phyloP scores from a whole-genome alignment of 2,329 filamentous ascomycete species.

The Fonsecaea erecta region DNA sequence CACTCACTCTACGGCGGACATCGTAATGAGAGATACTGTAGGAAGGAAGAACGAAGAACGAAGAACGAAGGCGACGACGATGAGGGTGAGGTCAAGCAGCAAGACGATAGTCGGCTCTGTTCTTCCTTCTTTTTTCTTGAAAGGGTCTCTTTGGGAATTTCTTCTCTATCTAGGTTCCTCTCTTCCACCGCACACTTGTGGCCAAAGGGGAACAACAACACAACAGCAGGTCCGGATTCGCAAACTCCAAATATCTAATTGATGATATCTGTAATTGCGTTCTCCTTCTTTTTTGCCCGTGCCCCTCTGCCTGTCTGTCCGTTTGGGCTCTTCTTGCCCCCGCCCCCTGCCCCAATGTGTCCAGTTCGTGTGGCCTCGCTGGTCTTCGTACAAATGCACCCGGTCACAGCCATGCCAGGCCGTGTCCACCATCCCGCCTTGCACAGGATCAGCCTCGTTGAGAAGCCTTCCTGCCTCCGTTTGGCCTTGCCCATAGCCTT shows the following conservation, averaged over 20 bases:
- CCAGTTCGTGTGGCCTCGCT: not conserved
- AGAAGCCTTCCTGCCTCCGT: not conserved
- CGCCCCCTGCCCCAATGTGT: slow-evolving; percentile 1
- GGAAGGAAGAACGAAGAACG: too few relatives aligned
- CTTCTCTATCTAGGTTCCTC: too few relatives aligned
- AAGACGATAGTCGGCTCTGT: too few relatives aligned
- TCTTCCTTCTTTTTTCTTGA: too few relatives aligned
- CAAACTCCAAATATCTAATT: not conserved
- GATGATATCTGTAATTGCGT: not conserved
- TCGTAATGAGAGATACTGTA: too few relatives aligned
- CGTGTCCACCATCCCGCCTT: not conserved
- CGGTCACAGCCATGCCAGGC: not conserved
- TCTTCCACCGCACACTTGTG: too few relatives aligned
- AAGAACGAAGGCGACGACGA: too few relatives aligned
- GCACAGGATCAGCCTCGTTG: not conserved
- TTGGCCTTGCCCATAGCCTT: not conserved
- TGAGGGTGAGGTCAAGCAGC: too few relatives aligned
- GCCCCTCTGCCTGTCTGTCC: not conserved
- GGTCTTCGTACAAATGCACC: slow-evolving; percentile 3
- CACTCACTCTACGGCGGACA: too few relatives aligned
- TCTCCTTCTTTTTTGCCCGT: not conserved
- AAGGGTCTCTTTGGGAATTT: too few relatives aligned
- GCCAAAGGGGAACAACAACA: not conserved
- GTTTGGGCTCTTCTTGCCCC: not conserved
- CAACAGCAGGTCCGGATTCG: too few relatives aligned